Conservation (phyloP, 495 filamentous ascomycete genomes). For the Podospora tetraspora region DNA sequence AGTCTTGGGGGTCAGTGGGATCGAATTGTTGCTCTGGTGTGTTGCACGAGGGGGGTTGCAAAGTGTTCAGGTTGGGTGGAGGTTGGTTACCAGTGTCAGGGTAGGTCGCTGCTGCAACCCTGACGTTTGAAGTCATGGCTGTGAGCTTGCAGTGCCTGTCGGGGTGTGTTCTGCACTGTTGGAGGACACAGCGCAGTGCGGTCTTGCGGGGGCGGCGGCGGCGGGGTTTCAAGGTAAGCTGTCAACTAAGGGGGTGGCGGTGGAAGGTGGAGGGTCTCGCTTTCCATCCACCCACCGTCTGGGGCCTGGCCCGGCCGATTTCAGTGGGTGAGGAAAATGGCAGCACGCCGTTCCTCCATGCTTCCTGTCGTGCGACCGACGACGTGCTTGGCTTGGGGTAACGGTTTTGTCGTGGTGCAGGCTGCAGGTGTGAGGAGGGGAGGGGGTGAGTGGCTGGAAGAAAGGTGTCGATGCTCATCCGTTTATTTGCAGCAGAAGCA, state of each 20-base stretch:
- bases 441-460: background rate
- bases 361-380: background rate
- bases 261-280: background rate
- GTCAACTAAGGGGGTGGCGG: background rate
- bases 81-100: background rate
- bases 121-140: background rate
- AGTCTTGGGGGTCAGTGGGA: background rate
- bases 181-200: background rate
- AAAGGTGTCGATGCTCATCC: background rate
- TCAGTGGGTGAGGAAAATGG: background rate
- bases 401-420: background rate
- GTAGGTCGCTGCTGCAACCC: background rate
- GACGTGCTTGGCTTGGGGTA: background rate
- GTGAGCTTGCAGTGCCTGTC: no score
- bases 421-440: background rate
- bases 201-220: background rate
- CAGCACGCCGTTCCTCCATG: background rate
- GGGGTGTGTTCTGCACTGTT: no score
- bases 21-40: background rate
- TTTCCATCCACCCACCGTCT: no score
- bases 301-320: no score
- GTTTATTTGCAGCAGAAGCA: background rate
- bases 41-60: background rate
- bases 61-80: background rate
- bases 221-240: background rate